Evolutionary conservation across 768 basidiomycete genomes (phyloP).

Genomic region (Tulasnella calospora): DNA sequence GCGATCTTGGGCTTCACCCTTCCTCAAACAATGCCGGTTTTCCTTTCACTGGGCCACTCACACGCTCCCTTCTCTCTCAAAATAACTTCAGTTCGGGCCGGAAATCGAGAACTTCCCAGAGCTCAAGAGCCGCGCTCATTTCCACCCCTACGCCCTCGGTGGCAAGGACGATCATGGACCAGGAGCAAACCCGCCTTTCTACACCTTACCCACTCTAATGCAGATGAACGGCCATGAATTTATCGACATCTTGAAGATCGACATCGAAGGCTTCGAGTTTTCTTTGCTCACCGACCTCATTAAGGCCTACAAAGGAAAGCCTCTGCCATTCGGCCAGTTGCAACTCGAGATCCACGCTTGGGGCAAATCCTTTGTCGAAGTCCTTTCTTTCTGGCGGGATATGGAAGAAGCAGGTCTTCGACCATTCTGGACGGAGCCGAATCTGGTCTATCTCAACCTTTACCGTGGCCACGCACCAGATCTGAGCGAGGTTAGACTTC

Average conservation of each 20-base stretch:
- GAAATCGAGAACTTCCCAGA: slow-evolving; percentile 26
- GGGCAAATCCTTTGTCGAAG: slow-evolving; percentile 19
- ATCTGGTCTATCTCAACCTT: slow-evolving; percentile 26
- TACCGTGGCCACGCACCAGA: slow-evolving; percentile 16
- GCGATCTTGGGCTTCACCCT: not conserved
- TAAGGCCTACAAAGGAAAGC: slow-evolving; percentile 15
- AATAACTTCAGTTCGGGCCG: slow-evolving; percentile 25
- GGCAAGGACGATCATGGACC: slow-evolving; percentile 26
- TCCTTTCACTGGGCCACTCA: not conserved
- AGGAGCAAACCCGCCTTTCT: slow-evolving; percentile 23
- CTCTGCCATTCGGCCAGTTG: slow-evolving; percentile 28
- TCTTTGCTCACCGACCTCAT: slow-evolving; percentile 23
- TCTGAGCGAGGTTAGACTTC: slow-evolving; percentile 23
- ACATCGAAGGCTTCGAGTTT: slow-evolving; percentile 29
- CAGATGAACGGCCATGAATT: slow-evolving; percentile 27
- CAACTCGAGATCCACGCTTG: slow-evolving; percentile 28
- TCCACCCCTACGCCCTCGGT: slow-evolving; percentile 27
- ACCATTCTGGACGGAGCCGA: slow-evolving; percentile 25
- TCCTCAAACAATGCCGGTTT: not conserved
- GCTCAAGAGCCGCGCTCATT: slow-evolving; percentile 25
- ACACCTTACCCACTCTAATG: slow-evolving; percentile 27
- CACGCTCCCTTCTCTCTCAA: not conserved
- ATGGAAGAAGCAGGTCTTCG: slow-evolving; percentile 26
- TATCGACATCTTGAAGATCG: slow-evolving; percentile 30
- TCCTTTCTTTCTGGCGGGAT: slow-evolving; percentile 17